Percentiles rank a stretch among this genome's conserved stretches.
These are phyloP conservation scores for Aureobasidium mangrovei DNA, from an alignment of 2,329 filamentous ascomycete species.

Conservation along the genomic window DNA sequence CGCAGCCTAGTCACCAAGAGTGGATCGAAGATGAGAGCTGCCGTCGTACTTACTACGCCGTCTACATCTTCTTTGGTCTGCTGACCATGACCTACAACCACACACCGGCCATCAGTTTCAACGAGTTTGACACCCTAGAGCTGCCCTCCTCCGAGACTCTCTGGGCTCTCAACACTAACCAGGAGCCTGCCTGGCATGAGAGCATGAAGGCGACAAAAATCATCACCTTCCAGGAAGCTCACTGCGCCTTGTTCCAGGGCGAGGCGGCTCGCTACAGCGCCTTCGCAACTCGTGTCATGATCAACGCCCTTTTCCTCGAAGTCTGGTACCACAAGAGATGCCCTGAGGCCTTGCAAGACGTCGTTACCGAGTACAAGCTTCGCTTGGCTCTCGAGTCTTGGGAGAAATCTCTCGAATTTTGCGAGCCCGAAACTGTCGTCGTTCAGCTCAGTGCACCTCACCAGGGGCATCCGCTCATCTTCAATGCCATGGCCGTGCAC, in stretches of 20 bases:
- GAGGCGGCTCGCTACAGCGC: constrained; percentile 87
- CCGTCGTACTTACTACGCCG: constrained; percentile 91
- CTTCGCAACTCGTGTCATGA: constrained; percentile 95
- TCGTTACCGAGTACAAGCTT: constrained; percentile 97
- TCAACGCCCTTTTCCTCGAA: constrained; percentile 95
- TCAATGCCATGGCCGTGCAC: constrained; percentile 97
- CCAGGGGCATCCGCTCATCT: constrained; percentile 90
- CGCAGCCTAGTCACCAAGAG: constrained; percentile 68
- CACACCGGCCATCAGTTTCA: constrained; percentile 95
- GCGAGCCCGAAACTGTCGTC: constrained; percentile 80
- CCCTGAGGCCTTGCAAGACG: constrained; percentile 92
- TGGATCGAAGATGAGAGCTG: constrained; percentile 98
- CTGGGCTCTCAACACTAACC: constrained; percentile 76
- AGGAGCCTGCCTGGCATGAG: constrained; percentile 79
- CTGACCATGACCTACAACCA: constrained; percentile 95
- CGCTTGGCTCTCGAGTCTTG: constrained; percentile 94
- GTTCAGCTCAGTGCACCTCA: constrained; percentile 89
- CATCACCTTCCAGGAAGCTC: constrained; percentile 85
- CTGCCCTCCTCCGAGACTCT: constrained; percentile 88
- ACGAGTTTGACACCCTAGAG: constrained; percentile 89
- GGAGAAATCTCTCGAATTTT: constrained; percentile 91
- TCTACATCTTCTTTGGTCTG: constrained; percentile 97
- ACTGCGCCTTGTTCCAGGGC: constrained; percentile 92
- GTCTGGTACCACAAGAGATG: constrained; percentile 99
- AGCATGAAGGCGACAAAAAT: constrained; percentile 60